phyloP scores from a whole-genome alignment of 768 basidiomycete genomes.

The Pilatotrama ljubarskyi region DNA sequence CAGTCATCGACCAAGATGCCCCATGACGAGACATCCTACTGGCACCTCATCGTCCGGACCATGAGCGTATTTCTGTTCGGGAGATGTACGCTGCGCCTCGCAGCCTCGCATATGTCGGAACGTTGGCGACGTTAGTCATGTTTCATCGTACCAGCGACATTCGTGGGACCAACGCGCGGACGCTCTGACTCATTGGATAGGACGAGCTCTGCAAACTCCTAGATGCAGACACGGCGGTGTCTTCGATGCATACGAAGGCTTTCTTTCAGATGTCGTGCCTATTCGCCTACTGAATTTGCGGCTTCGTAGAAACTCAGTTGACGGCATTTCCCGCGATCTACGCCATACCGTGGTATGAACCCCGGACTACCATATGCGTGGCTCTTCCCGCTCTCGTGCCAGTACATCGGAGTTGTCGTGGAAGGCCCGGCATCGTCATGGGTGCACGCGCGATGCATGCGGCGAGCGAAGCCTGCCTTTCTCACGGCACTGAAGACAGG shows the following conservation, averaged over 20 bases:
- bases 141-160: background rate
- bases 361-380: slow-evolving; percentile 9
- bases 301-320: slow-evolving; percentile 15
- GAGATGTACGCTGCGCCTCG: background rate
- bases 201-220: background rate
- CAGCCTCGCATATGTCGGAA: background rate
- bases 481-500: slow-evolving; percentile 18
- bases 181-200: background rate
- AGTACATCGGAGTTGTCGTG: background rate
- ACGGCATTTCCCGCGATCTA: slow-evolving; percentile 14
- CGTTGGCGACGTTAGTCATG: background rate
- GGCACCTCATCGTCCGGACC: no score
- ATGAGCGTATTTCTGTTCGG: background rate
- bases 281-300: slow-evolving; percentile 17
- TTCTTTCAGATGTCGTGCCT: slow-evolving; percentile 14
- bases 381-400: slow-evolving; percentile 1
- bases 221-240: background rate
- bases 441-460: slow-evolving; percentile 6
- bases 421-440: background rate
- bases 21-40: no score
- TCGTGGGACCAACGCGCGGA: background rate
- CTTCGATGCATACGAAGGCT: slow-evolving; percentile 7
- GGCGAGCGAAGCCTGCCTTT: slow-evolving; percentile 2
- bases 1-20: no score
- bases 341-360: slow-evolving; percentile 8